Evolutionary conservation across 805 yeast genomes (phyloP), one percentile per base, ranked within the genome.

Genomic region (Pichia membranifaciens): DNA sequence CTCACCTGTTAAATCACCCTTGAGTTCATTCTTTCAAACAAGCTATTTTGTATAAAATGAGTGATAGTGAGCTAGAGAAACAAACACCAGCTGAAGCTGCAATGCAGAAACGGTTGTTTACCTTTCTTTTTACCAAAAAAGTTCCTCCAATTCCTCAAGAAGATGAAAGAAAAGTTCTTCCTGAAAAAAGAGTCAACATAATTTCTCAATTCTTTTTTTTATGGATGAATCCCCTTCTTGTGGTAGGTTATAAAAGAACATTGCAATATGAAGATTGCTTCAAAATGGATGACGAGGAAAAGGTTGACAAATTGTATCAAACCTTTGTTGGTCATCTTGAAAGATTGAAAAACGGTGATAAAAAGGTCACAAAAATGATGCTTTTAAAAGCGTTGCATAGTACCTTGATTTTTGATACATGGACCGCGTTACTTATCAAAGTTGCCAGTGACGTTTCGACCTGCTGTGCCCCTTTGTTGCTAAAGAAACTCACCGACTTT

Each of bases 181-280:
- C 84, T 1, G 69, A 79, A 67, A 64, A 62, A 10, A 63, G 54
- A 28, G 53, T 70, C 0, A 76, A 73, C 50, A 44, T 60, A 1
- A 15, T 79, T 1, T 71, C 68, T 10, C 63, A 74, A 51, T 53
- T 71, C 17, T 75, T 80, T 54, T 79, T 84, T 60, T 73, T 81
- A 78, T 86, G 91, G 90, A 63, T 85, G 39, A 56, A 64, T 21
- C 88, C 89, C 0, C 55, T 85, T 36, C 64, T 86, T 69, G 66
- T 63, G 15, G 74, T 76, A 5, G 93, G 95, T 5, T 85, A 85
- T 62, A 81, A 78, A 60, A 71, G 93, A 58, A 83, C 90, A 0
- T 65, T 86, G 39, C 76, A 75, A 38, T 79, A 84, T 2, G 73
- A 76, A 41, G 93, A 86, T 63, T 60, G 84, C 54, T 84, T 60